Evolutionary conservation across 768 basidiomycete species (phyloP).

Genomic region (Kwoniella heveanensis): DNA sequence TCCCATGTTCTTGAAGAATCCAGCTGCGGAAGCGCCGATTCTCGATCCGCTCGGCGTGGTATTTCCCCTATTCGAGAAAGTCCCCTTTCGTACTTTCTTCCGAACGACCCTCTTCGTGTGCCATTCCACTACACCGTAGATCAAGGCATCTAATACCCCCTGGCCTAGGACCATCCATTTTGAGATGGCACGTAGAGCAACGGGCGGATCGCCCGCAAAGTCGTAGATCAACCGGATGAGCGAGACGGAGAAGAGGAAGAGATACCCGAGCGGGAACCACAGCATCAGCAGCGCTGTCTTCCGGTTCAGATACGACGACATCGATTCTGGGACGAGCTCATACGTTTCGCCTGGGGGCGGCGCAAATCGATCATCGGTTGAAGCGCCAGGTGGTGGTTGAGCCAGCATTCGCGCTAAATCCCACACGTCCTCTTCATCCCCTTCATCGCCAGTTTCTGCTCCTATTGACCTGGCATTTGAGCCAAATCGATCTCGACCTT

Average conservation of each 20-base stretch:
- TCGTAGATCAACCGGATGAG: conserved; percentile 55
- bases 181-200: conserved; percentile 48
- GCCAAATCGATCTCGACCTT: background rate
- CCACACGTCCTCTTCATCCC: conserved; percentile 31
- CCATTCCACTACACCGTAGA: conserved; percentile 57
- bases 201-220: conserved; percentile 41
- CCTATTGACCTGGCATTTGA: background rate
- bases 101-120: conserved; percentile 53
- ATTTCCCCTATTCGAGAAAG: conserved; percentile 29
- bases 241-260: conserved; percentile 55
- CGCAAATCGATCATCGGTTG: conserved; percentile 25
- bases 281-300: conserved; percentile 56
- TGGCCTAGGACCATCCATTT: conserved; percentile 56
- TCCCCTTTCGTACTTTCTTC: conserved; percentile 46
- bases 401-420: conserved; percentile 45
- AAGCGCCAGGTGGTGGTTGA: conserved; percentile 26
- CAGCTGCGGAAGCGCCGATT: background rate
- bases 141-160: conserved; percentile 55
- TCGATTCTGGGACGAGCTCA: conserved; percentile 53
- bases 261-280: conserved; percentile 55
- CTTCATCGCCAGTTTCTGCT: conserved; percentile 11
- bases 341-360: conserved; percentile 32
- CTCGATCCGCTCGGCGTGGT: background rate
- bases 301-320: conserved; percentile 55
- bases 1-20: conserved; percentile 11